Evolutionary conservation across 345 rosid genomes (phyloP).

Genomic region (Cardiospermum halicacabum): DNA sequence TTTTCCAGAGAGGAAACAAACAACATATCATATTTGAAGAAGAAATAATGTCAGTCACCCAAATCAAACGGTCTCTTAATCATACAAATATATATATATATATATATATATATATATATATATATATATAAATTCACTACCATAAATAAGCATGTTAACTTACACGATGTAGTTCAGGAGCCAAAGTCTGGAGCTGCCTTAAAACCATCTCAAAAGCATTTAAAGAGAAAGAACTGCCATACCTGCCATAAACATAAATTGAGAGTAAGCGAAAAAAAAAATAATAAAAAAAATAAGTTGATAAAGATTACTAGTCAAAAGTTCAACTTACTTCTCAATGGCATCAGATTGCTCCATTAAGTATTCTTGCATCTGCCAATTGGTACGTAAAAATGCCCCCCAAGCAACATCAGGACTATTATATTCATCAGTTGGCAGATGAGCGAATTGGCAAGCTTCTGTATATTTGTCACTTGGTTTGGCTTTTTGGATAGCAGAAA

Average conservation of each 20-base stretch:
- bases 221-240: constrained; percentile 65
- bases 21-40: neutral
- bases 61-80: neutral
- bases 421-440: constrained; percentile 32
- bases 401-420: constrained; percentile 31
- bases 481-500: constrained; percentile 40
- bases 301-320: neutral
- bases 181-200: constrained; percentile 69
- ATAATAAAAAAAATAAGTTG: constrained; percentile 3
- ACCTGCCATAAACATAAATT: constrained; percentile 39
- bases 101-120: no score
- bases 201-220: constrained; percentile 62
- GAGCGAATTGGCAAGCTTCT: constrained; percentile 37
- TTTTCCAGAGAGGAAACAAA: constrained; percentile 14
- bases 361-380: constrained; percentile 85
- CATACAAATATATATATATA: neutral
- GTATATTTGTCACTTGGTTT: constrained; percentile 33
- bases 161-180: constrained; percentile 96
- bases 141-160: constrained; percentile 22
- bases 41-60: constrained; percentile 9
- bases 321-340: constrained; percentile 61
- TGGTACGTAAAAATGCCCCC: constrained; percentile 64
- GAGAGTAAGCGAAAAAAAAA: constrained; percentile 5
- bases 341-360: constrained; percentile 82
- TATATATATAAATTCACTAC: neutral